phyloP scores from a whole-genome alignment of 495 filamentous ascomycete species.

The Pyrenula aspistea region DNA sequence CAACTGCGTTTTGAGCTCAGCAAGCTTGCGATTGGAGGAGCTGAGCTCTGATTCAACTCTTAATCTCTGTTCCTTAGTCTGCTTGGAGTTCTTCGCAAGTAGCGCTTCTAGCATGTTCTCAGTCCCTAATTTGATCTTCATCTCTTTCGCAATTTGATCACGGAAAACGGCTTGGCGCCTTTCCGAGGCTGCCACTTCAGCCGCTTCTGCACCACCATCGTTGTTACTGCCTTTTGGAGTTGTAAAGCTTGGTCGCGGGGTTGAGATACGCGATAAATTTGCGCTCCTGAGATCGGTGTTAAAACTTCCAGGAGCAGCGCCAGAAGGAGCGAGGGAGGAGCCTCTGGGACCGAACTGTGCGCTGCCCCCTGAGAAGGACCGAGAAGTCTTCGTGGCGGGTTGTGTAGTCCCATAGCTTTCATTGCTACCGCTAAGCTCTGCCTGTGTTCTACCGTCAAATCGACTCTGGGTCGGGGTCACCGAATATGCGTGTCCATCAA shows the following conservation, averaged over 20 bases:
- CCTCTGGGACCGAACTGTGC: slow-evolving; percentile 50
- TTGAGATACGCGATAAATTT: slow-evolving; percentile 51
- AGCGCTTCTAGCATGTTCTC: slow-evolving; percentile 95
- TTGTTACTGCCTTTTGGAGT: slow-evolving; percentile 50
- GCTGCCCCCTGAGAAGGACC: slow-evolving; percentile 49
- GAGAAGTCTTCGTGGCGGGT: slow-evolving; percentile 29
- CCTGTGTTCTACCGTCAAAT: slow-evolving; percentile 36
- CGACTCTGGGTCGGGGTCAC: slow-evolving; percentile 62
- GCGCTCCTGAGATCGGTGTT: slow-evolving; percentile 78
- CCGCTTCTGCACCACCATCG: slow-evolving; percentile 31
- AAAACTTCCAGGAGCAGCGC: slow-evolving; percentile 76
- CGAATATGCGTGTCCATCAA: slow-evolving; percentile 19
- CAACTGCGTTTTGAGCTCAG: slow-evolving; percentile 66
- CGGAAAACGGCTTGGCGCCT: slow-evolving; percentile 60
- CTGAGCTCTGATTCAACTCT: slow-evolving; percentile 84
- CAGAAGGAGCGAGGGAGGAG: slow-evolving; percentile 50
- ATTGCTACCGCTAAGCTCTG: slow-evolving; percentile 29
- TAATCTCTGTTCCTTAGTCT: slow-evolving; percentile 80
- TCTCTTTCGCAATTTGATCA: slow-evolving; percentile 80
- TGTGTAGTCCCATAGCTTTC: slow-evolving; percentile 33
- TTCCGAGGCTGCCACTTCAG: slow-evolving; percentile 47
- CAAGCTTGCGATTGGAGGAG: slow-evolving; percentile 82
- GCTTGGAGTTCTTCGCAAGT: slow-evolving; percentile 88
- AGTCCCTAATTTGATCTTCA: slow-evolving; percentile 93
- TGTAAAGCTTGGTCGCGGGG: slow-evolving; percentile 42